A percentile compares a stretch with the other conserved stretches of the same genome.
Conservation (phyloP, 2,329 filamentous ascomycete genomes). For the Fusarium protoensiforme region DNA sequence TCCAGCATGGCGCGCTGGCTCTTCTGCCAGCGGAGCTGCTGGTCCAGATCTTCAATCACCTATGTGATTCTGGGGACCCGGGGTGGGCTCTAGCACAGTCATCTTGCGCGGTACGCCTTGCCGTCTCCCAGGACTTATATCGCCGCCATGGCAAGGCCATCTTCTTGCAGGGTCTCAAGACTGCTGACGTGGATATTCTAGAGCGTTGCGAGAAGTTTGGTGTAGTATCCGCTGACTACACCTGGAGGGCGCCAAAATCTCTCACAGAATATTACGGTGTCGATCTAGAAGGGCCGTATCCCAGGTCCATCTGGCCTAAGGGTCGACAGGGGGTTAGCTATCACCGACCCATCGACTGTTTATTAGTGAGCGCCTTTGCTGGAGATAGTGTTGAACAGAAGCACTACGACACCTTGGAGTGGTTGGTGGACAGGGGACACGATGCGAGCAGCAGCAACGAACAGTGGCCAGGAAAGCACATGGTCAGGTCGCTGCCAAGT, state of each 20-base stretch:
- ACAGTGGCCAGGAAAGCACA: not conserved
- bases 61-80: not conserved
- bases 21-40: not conserved
- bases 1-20: not conserved
- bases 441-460: not conserved
- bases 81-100: not conserved
- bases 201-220: not conserved
- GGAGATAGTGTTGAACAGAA: not conserved
- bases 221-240: not conserved
- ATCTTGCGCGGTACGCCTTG: not conserved
- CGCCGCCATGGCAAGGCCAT: not conserved
- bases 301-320: not conserved
- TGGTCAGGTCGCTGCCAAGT: not conserved
- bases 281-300: not conserved
- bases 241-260: not conserved
- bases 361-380: not conserved
- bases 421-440: not conserved
- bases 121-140: not conserved
- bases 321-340: not conserved
- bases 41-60: not conserved
- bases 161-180: not conserved
- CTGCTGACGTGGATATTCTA: not conserved
- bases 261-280: too few species aligned
- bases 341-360: not conserved
- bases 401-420: not conserved